Evolutionary conservation across 352 stramenopile species (phyloP).

Genomic region (Globisporangium nunn): DNA sequence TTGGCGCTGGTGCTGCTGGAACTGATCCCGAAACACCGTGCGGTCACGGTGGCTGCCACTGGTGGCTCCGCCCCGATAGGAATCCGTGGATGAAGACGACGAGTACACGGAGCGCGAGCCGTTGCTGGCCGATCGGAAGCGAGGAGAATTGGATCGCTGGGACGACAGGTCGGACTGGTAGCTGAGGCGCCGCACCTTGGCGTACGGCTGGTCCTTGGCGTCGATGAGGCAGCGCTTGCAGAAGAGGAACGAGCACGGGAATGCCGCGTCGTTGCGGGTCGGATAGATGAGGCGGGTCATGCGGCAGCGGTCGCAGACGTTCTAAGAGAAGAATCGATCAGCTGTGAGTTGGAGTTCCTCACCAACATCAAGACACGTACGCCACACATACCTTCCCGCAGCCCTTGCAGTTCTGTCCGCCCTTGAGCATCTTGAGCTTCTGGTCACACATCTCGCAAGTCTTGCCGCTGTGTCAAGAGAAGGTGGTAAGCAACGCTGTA

Average conservation of each 20-base stretch:
- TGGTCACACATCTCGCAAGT: conserved; percentile 55
- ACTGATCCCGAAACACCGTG: background rate
- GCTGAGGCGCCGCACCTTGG: conserved; percentile 23
- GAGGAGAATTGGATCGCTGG: conserved; percentile 13
- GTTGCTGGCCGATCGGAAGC: conserved; percentile 6
- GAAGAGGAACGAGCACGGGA: conserved; percentile 49
- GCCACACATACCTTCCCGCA: conserved; percentile 31
- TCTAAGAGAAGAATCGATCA: conserved; percentile 9
- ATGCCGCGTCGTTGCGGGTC: conserved; percentile 33
- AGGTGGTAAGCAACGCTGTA: background rate
- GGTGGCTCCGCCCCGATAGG: conserved; percentile 18
- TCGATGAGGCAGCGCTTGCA: conserved; percentile 50
- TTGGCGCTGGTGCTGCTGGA: background rate
- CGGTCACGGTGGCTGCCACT: background rate
- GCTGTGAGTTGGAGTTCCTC: background rate
- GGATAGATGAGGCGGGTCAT: conserved; percentile 55
- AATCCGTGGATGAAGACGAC: conserved; percentile 8
- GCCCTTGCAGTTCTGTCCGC: conserved; percentile 52
- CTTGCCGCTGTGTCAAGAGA: conserved; percentile 19
- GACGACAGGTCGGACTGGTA: conserved; percentile 39
- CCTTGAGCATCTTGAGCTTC: conserved; percentile 44
- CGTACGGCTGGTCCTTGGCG: conserved; percentile 35
- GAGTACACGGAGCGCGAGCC: conserved; percentile 10
- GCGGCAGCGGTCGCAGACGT: conserved; percentile 56
- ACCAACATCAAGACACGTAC: background rate